These are phyloP conservation scores for Nakazawaea sp. DNA, from an alignment of 805 yeast genomes.

Conservation along the genomic window DNA sequence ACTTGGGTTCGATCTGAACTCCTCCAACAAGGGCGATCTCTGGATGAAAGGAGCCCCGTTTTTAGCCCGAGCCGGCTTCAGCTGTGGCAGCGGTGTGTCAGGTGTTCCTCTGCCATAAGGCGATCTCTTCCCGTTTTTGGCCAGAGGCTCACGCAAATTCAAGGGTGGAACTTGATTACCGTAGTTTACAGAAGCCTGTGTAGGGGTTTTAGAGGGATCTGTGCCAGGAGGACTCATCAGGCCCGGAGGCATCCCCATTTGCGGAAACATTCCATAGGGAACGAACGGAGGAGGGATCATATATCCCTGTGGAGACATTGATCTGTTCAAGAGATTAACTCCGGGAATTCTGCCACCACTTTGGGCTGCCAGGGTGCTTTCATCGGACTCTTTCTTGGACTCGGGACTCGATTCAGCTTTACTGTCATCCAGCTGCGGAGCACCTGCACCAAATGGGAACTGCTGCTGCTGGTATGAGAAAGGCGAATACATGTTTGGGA, in stretches of 20 bases:
- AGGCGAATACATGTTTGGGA: constrained; percentile 11
- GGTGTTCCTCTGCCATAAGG: background rate
- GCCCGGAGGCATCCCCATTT: background rate
- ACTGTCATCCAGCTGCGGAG: background rate
- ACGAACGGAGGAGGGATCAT: constrained; percentile 45
- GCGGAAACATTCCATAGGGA: constrained; percentile 19
- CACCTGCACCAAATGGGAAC: background rate
- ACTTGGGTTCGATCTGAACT: constrained; percentile 61
- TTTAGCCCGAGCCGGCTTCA: constrained; percentile 1
- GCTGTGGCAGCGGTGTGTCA: constrained; percentile 1
- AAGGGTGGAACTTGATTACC: background rate
- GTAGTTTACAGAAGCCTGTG: background rate
- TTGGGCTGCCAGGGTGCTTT: background rate
- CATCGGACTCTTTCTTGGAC: background rate
- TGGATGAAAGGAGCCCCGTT: constrained; percentile 36
- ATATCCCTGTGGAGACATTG: constrained; percentile 21
- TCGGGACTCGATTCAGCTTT: background rate
- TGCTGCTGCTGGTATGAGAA: constrained; percentile 1
- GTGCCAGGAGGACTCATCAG: background rate
- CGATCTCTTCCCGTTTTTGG: background rate
- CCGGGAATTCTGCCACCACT: background rate
- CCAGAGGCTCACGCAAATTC: background rate
- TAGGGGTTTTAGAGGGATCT: background rate
- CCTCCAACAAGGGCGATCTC: constrained; percentile 78
- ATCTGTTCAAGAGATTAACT: constrained; percentile 12